Conservation (phyloP, 345 rosid species). For the Rubroshorea leprosula region DNA sequence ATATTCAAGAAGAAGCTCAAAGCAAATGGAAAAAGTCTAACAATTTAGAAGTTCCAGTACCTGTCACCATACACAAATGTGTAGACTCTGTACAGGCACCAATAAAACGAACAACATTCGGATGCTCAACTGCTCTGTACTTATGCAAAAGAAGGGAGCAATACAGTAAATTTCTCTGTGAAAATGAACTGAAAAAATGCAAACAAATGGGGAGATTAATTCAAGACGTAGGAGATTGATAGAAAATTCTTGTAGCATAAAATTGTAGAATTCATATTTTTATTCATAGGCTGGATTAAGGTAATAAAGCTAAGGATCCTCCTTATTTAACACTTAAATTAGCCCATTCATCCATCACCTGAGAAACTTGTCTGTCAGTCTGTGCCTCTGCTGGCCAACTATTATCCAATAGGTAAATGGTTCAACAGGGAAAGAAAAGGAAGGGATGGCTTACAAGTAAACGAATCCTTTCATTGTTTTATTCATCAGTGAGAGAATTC, state of each 20-base stretch:
- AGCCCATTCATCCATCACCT: too few relatives aligned
- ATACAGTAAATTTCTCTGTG: not conserved
- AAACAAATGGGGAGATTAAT: not conserved
- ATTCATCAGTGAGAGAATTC: too few relatives aligned
- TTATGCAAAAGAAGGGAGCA: conserved; percentile 6
- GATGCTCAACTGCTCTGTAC: conserved; percentile 59
- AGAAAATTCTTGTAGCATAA: too few relatives aligned
- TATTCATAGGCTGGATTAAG: not conserved
- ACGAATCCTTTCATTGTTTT: too few relatives aligned
- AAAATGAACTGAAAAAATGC: conserved; percentile 1
- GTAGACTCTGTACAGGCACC: conserved; percentile 65
- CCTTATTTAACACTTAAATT: too few relatives aligned
- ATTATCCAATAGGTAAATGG: too few relatives aligned
- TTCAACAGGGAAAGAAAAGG: too few relatives aligned
- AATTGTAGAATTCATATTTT: not conserved
- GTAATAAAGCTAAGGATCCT: not conserved
- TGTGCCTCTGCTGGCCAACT: too few relatives aligned
- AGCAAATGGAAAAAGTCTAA: not conserved
- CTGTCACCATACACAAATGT: conserved; percentile 63
- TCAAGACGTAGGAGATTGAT: too few relatives aligned
- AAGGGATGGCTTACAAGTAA: too few relatives aligned
- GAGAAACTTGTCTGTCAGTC: too few relatives aligned
- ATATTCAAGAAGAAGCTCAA: not conserved
- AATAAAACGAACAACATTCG: conserved; percentile 58
- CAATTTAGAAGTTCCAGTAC: conserved; percentile 23